Conservation (phyloP, 148 eudicot species). For the Cornus controversa region DNA sequence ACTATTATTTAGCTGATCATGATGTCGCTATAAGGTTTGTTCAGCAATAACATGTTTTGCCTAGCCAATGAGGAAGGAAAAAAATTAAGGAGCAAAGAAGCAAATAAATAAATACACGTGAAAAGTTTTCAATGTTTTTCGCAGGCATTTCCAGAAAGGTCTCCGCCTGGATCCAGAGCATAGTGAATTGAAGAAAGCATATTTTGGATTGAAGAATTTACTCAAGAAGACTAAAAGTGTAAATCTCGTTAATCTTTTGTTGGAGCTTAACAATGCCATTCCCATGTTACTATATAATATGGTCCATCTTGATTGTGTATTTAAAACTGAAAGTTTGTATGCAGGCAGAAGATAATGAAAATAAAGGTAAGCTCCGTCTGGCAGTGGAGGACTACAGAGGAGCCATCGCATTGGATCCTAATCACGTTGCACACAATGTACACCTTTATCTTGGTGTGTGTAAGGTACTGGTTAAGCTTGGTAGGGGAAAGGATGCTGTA, state of each 20-base stretch:
- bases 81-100: neutral
- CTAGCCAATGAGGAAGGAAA: neutral
- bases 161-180: constrained; percentile 95
- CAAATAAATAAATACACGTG: neutral
- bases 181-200: constrained; percentile 85
- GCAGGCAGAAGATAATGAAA: constrained; percentile 77
- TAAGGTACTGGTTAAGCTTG: constrained; percentile 81
- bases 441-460: constrained; percentile 90
- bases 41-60: neutral
- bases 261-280: neutral
- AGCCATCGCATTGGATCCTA: constrained; percentile 84
- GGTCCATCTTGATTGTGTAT: neutral
- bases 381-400: constrained; percentile 86
- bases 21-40: constrained; percentile 83
- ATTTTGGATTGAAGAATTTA: constrained; percentile 84
- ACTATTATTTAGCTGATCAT: constrained; percentile 94
- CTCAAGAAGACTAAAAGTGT: constrained; percentile 91
- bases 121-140: constrained; percentile 10
- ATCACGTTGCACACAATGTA: constrained; percentile 77
- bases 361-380: constrained; percentile 83
- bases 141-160: constrained; percentile 96
- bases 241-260: constrained; percentile 16
- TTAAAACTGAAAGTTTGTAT: constrained; percentile 15
- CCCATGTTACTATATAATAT: neutral
- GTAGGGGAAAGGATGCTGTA: constrained; percentile 88